These are phyloP conservation scores for Globisporangium paroecandrum DNA, from an alignment of 352 stramenopile species.

Conservation along the genomic window DNA sequence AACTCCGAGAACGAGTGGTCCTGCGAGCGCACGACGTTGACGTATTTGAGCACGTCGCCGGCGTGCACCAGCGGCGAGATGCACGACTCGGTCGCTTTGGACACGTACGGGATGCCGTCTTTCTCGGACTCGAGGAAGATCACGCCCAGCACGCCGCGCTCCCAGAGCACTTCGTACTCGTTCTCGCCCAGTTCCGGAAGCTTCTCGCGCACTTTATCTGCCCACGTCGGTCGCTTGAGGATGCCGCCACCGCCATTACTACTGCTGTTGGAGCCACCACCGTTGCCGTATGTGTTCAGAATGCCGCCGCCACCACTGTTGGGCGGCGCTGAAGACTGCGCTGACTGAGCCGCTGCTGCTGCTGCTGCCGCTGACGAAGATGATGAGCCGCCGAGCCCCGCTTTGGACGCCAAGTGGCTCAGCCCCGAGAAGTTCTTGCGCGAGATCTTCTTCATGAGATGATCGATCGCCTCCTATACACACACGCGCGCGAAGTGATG, in stretches of 20 bases:
- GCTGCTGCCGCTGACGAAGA: conserved; percentile 17
- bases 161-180: conserved; percentile 87
- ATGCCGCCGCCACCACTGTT: conserved; percentile 14
- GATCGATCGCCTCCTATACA: not conserved
- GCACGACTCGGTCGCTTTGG: conserved; percentile 83
- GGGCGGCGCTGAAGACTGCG: not conserved
- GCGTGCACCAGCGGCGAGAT: conserved; percentile 68
- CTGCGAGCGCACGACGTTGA: conserved; percentile 82
- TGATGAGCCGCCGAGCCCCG: conserved; percentile 29
- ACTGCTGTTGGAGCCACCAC: not conserved
- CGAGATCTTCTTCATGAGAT: conserved; percentile 64
- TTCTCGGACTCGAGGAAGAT: conserved; percentile 87
- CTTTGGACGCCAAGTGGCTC: conserved; percentile 38
- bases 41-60: conserved; percentile 80
- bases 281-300: not conserved
- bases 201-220: conserved; percentile 79
- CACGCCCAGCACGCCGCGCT: conserved; percentile 80
- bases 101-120: conserved; percentile 83
- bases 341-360: conserved; percentile 1
- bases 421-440: conserved; percentile 62
- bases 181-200: conserved; percentile 67
- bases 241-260: conserved; percentile 12
- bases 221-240: conserved; percentile 52
- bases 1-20: conserved; percentile 88
- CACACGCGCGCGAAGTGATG: not conserved